Evolutionary conservation across 2,329 filamentous ascomycete genomes (phyloP), one percentile per base, ranked within the genome.

Genomic region (Zopfia rhizophila): DNA sequence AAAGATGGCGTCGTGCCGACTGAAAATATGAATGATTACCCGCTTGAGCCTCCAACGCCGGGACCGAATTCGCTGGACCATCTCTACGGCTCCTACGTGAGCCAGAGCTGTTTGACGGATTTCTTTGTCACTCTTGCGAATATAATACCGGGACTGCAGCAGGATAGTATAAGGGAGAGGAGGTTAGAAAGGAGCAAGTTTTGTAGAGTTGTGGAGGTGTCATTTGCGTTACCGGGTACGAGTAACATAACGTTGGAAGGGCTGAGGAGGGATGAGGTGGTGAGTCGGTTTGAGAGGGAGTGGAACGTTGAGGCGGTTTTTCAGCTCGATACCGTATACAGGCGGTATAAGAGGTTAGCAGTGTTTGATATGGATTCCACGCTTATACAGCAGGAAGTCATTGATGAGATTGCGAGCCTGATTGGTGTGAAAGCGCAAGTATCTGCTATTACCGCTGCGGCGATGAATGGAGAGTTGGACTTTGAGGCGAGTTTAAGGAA

Each of bases 321-420:
- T 52, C 90, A 95, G 71, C 73, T 73, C 28, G 89, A 93, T 65
- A 82, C 78, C 21, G 78, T 93, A 22, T 91, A 87, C 78, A 81
- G 91, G 47, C 82, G 87, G 19, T 84, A 95, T 72, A 92, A 92
- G 56, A 84, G 93, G 7, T 79, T 97, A 8, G 91, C 93, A 3
- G 90, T 97, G 22, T 99, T 99, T 66, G 94, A 99, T 72, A 99
- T 99, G 94, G 94, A 99, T 76, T 94, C 89, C 72, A 99, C 94
- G 0, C 82, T 99, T 49, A 97, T 99, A 69, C 89, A 93, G 41
- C 92, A 99, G 72, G 94, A 99, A 76, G 92, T 97, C 50, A 97
- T 99, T 67, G 94, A 99, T 72, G 86, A 97, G 63, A 87, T 99
- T 45, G 94, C 94, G 3, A 86, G 88, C 41, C 88, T 88, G 25